Percentiles rank a stretch among this genome's conserved stretches.
Evolutionary conservation across 108 stramenopile genomes (phyloP).

Genomic region (Thalassiosira profunda): DNA sequence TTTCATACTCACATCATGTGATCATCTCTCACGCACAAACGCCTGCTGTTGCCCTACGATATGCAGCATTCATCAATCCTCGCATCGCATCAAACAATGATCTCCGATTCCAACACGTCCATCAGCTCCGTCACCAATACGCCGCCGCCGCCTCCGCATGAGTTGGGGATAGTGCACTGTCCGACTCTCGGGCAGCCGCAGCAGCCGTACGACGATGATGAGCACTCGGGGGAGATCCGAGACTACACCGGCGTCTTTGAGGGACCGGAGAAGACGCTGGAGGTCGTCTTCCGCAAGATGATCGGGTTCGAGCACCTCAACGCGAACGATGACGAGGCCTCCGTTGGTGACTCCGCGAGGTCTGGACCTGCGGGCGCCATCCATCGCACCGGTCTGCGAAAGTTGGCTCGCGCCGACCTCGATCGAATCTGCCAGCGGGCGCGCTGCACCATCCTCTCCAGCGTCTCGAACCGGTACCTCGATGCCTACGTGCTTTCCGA

Average conservation of each 20-base stretch:
- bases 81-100: too few relatives aligned
- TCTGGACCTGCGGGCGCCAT: conserved; percentile 18
- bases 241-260: conserved; percentile 90
- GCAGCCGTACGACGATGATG: conserved; percentile 69
- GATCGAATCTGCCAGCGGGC: conserved; percentile 95
- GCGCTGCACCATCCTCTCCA: conserved; percentile 95
- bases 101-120: conserved; percentile 1
- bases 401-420: conserved; percentile 76
- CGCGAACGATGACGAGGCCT: conserved; percentile 26
- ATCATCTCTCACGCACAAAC: too few relatives aligned
- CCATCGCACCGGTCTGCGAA: conserved; percentile 82
- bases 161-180: conserved; percentile 1
- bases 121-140: conserved; percentile 1
- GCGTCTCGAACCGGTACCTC: conserved; percentile 93
- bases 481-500: conserved; percentile 98
- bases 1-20: too few relatives aligned
- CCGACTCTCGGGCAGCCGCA: conserved; percentile 34
- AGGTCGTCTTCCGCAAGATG: conserved; percentile 80
- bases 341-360: conserved; percentile 20
- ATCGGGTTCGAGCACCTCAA: conserved; percentile 28
- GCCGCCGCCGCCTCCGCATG: conserved; percentile 5
- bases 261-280: conserved; percentile 92
- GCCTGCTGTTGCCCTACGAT: too few relatives aligned
- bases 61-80: too few relatives aligned
- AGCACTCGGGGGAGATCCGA: conserved; percentile 70